Conservation (phyloP, 495 filamentous ascomycete species). For the Haplographium delicatum region DNA sequence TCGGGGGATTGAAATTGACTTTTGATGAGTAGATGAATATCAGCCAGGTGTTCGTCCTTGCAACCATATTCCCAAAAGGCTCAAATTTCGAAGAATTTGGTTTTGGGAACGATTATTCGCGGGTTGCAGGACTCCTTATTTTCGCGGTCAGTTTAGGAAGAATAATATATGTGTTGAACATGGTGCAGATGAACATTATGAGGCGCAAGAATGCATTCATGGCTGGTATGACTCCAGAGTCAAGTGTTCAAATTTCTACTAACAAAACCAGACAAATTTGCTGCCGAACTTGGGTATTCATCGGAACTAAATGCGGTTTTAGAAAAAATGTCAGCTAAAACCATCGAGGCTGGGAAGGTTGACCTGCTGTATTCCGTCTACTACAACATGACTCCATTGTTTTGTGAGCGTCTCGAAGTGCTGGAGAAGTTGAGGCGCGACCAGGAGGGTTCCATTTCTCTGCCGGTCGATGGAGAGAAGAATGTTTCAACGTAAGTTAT, state of each 20-base stretch:
- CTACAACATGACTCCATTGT: not conserved
- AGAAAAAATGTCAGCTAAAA: not conserved
- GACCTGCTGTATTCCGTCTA: not conserved
- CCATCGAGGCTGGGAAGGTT: not conserved
- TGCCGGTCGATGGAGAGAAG: not conserved
- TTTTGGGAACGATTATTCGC: not conserved
- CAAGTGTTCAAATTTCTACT: not conserved
- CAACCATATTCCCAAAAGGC: not conserved
- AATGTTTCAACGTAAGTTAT: no score
- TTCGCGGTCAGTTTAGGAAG: not conserved
- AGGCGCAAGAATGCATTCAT: constrained; percentile 2
- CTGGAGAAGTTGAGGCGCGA: not conserved
- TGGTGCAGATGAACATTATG: not conserved
- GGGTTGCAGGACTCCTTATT: not conserved
- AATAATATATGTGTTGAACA: not conserved
- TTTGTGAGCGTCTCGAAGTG: not conserved
- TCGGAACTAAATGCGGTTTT: not conserved
- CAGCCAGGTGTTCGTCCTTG: not conserved
- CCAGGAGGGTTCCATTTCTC: constrained; percentile 1
- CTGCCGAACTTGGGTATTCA: constrained; percentile 2
- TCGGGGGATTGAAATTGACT: not conserved
- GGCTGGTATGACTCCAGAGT: not conserved
- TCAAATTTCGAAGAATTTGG: not conserved
- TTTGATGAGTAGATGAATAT: not conserved
- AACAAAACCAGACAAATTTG: constrained; percentile 4